These are phyloP conservation scores for Pelagophyceae sp. DNA, from an alignment of 352 stramenopile species.

Conservation along the genomic window DNA sequence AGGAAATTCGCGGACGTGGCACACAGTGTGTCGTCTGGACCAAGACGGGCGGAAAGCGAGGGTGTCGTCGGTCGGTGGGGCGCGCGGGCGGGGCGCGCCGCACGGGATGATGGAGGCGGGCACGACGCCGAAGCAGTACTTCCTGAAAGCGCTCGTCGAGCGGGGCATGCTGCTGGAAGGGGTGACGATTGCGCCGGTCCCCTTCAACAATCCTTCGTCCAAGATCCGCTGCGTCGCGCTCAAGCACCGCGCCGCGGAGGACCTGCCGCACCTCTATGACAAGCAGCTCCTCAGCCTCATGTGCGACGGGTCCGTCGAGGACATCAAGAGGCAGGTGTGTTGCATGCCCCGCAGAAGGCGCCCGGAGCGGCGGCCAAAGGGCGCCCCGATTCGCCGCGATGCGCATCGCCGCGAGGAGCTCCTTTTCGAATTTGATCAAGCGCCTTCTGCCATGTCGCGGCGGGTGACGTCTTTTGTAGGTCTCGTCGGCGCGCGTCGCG, in stretches of 20 bases:
- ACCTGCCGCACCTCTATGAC: slow-evolving; percentile 12
- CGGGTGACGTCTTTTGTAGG: background rate
- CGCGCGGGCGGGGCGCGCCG: no score
- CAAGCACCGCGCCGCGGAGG: slow-evolving; percentile 1
- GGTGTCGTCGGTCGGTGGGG: background rate
- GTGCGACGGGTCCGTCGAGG: slow-evolving; percentile 7
- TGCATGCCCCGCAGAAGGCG: no score
- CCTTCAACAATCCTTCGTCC: slow-evolving; percentile 2
- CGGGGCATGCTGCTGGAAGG: no score
- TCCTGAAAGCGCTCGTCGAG: background rate
- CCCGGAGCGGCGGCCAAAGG: no score
- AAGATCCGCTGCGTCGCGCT: slow-evolving; percentile 12
- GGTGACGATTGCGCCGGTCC: background rate
- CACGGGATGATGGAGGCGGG: background rate
- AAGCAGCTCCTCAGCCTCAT: background rate
- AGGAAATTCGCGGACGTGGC: no score
- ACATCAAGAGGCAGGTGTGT: background rate
- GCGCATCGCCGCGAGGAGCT: background rate
- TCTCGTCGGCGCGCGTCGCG: background rate
- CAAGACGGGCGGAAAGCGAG: no score
- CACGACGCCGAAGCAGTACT: slow-evolving; percentile 1
- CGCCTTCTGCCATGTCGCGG: no score
- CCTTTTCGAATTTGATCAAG: background rate
- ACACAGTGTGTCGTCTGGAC: no score
- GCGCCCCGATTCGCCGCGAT: background rate